Percentiles rank a stretch among this genome's conserved stretches.
phyloP scores from a whole-genome alignment of 768 basidiomycete species.

The Antrodiella citrinella region DNA sequence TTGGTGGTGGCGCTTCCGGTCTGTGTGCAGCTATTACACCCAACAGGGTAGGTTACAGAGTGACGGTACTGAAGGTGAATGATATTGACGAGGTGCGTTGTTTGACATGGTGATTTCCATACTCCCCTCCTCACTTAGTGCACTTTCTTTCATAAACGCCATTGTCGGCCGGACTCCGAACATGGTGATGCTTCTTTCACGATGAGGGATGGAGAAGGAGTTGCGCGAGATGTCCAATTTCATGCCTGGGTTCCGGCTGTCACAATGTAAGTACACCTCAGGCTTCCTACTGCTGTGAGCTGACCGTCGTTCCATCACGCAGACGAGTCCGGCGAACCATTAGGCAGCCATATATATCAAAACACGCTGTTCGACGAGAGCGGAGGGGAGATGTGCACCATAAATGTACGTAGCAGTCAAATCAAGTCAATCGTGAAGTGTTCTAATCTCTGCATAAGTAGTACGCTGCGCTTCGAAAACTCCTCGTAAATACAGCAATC shows the following conservation, averaged over 20 bases:
- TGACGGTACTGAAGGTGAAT: conserved; percentile 25
- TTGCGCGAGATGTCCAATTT: conserved; percentile 21
- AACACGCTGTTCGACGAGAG: conserved; percentile 39
- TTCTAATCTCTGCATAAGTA: conserved; percentile 5
- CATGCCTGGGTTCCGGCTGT: background rate
- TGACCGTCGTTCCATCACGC: background rate
- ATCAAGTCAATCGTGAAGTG: too few relatives aligned
- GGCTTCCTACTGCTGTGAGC: background rate
- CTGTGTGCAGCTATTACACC: conserved; percentile 29
- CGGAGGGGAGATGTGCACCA: conserved; percentile 39
- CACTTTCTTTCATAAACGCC: background rate
- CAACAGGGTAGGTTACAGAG: conserved; percentile 27
- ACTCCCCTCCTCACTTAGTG: too few relatives aligned
- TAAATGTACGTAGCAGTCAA: conserved; percentile 41
- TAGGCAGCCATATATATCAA: conserved; percentile 39
- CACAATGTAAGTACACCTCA: background rate
- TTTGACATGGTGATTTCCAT: too few relatives aligned
- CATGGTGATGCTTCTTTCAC: conserved; percentile 43
- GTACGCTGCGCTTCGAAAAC: conserved; percentile 21
- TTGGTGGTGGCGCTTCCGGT: conserved; percentile 28
- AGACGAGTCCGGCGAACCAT: conserved; percentile 36
- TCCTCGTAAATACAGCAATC: conserved; percentile 19
- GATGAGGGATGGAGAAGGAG: conserved; percentile 45
- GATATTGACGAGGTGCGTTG: conserved; percentile 22
- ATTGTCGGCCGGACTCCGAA: conserved; percentile 33